Evolutionary conservation across 1,284 basidiomycete genomes (phyloP).

Genomic region (Cronartium quercuum): DNA sequence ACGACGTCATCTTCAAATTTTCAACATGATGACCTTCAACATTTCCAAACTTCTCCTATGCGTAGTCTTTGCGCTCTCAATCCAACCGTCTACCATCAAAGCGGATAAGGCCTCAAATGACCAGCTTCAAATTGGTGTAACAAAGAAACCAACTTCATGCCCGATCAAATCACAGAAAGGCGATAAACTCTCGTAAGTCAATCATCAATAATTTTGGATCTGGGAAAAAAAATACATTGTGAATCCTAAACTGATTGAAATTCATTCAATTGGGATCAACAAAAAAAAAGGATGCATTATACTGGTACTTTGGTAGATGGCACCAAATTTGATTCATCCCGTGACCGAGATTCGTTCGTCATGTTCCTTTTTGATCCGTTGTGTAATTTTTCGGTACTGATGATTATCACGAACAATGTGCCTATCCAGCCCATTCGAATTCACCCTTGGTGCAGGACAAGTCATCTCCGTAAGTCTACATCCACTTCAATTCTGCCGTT

Average conservation of each 20-base stretch:
- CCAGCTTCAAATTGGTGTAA: slow-evolving; percentile 31
- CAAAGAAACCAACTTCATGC: slow-evolving; percentile 21
- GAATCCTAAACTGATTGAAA: not conserved
- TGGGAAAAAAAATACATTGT: not conserved
- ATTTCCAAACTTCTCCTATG: not conserved
- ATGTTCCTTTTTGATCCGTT: not conserved
- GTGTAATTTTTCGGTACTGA: not conserved
- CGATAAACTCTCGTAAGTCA: slow-evolving; percentile 33
- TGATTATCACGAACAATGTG: not conserved
- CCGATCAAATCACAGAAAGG: slow-evolving; percentile 23
- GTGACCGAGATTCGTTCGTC: slow-evolving; percentile 29
- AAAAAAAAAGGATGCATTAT: slow-evolving; percentile 29
- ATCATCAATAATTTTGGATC: not conserved
- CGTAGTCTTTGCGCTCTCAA: not conserved
- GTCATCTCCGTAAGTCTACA: slow-evolving; percentile 46
- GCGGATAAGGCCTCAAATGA: not conserved
- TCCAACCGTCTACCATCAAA: not conserved
- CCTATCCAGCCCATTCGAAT: slow-evolving; percentile 17
- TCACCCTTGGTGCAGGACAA: slow-evolving; percentile 46
- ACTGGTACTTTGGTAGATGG: slow-evolving; percentile 28
- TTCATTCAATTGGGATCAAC: not conserved
- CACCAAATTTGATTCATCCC: slow-evolving; percentile 34
- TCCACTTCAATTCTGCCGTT: too few species aligned
- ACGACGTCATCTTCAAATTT: not conserved
- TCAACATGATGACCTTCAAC: not conserved